Evolutionary conservation across 768 basidiomycete genomes (phyloP).

Genomic region (Boletus subcaerulescens): DNA sequence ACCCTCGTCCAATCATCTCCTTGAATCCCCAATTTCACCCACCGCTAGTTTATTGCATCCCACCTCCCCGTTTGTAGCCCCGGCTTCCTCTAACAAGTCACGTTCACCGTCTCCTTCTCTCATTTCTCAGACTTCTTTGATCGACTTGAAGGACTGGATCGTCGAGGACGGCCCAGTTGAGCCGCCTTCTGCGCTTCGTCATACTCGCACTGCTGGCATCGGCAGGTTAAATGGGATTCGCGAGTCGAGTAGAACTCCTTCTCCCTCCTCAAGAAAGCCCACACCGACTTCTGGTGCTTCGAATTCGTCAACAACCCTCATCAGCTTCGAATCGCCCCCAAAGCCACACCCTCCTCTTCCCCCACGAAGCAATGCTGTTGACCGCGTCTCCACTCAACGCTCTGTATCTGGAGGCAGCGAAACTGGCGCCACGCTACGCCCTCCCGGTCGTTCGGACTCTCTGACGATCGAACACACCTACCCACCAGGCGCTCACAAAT

Average conservation of each 20-base stretch:
- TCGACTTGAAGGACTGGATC: slow-evolving; percentile 74
- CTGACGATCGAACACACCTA: slow-evolving; percentile 59
- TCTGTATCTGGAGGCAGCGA: slow-evolving; percentile 17
- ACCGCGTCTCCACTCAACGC: slow-evolving; percentile 35
- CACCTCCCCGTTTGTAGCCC: slow-evolving; percentile 37
- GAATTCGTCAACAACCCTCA: slow-evolving; percentile 42
- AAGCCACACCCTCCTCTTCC: slow-evolving; percentile 58
- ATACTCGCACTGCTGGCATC: slow-evolving; percentile 3
- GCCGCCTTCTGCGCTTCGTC: slow-evolving; percentile 11
- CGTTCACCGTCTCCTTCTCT: slow-evolving; percentile 48
- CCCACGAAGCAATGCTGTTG: slow-evolving; percentile 54
- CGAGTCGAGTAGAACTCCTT: slow-evolving; percentile 25
- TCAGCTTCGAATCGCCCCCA: slow-evolving; percentile 53
- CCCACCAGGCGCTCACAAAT: slow-evolving; percentile 41
- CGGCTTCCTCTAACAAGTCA: slow-evolving; percentile 20
- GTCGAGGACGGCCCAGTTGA: slow-evolving; percentile 54
- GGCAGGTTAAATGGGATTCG: slow-evolving; percentile 16
- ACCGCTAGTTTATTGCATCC: slow-evolving; percentile 41
- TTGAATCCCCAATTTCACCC: slow-evolving; percentile 53
- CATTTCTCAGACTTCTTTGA: slow-evolving; percentile 53
- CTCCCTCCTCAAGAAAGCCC: slow-evolving; percentile 13
- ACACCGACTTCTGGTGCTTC: neutral
- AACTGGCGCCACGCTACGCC: slow-evolving; percentile 17
- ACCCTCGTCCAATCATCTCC: slow-evolving; percentile 30
- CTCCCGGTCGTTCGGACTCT: slow-evolving; percentile 42